phyloP scores from a whole-genome alignment of 306 rosid species.

The Dryas drummondii region DNA sequence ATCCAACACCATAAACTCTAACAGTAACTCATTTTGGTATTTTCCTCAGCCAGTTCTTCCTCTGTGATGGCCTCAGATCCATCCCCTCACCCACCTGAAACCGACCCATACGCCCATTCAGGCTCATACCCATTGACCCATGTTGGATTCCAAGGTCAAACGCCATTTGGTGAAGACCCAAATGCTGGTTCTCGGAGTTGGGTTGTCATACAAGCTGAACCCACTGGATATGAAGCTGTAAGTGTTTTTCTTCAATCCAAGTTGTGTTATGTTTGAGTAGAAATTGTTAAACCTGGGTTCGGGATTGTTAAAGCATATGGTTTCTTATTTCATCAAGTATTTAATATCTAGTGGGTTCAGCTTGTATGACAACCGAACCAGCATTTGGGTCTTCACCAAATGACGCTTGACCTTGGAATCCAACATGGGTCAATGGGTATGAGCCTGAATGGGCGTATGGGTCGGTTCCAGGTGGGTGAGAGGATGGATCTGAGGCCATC shows the following conservation, averaged over 20 bases:
- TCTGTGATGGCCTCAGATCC: constrained; percentile 28
- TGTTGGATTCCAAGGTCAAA: constrained; percentile 24
- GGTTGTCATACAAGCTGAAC: constrained; percentile 28
- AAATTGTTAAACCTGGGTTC: too few relatives aligned
- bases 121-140: constrained; percentile 24
- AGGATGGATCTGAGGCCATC: constrained; percentile 26
- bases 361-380: constrained; percentile 26
- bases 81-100: constrained; percentile 51
- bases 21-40: constrained; percentile 12
- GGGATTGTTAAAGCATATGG: too few relatives aligned
- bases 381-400: constrained; percentile 28
- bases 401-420: constrained; percentile 20
- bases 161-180: constrained; percentile 29
- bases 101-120: constrained; percentile 35
- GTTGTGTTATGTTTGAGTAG: background rate
- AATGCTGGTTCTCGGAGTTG: constrained; percentile 25
- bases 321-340: too few relatives aligned
- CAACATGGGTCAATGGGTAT: constrained; percentile 28
- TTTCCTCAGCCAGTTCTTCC: constrained; percentile 34
- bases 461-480: constrained; percentile 57
- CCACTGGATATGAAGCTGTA: constrained; percentile 32
- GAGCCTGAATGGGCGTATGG: constrained; percentile 27
- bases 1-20: constrained; percentile 26
- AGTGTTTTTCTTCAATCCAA: background rate
- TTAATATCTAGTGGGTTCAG: constrained; percentile 26